phyloP scores from a whole-genome alignment of 306 rosid genomes.

The Begonia loranthoides region DNA sequence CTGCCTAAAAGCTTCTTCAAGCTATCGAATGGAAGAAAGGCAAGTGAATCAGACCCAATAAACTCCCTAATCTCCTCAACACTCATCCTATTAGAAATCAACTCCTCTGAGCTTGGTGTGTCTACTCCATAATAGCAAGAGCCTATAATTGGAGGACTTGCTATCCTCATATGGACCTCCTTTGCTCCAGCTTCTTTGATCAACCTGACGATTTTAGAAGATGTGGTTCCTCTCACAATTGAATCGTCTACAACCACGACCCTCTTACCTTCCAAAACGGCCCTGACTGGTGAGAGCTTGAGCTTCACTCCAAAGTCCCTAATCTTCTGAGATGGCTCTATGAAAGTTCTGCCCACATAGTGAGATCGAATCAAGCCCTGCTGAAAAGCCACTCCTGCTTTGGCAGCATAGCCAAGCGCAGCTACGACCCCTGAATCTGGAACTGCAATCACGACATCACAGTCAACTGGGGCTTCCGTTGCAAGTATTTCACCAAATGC shows the following conservation, averaged over 20 bases:
- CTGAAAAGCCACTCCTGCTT: slow-evolving; percentile 79
- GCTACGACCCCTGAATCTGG: slow-evolving; percentile 91
- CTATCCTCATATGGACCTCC: slow-evolving; percentile 89
- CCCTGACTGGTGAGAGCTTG: slow-evolving; percentile 56
- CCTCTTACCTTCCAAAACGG: slow-evolving; percentile 71
- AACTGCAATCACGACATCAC: slow-evolving; percentile 17
- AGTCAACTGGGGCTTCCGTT: too few relatives aligned
- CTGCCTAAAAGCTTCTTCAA: slow-evolving; percentile 32
- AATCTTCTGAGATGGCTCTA: slow-evolving; percentile 78
- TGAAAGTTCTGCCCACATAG: slow-evolving; percentile 86
- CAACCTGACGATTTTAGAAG: slow-evolving; percentile 74
- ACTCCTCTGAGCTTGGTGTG: slow-evolving; percentile 76
- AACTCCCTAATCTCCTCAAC: slow-evolving; percentile 60
- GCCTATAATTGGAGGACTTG: slow-evolving; percentile 73
- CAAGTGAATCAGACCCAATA: slow-evolving; percentile 73
- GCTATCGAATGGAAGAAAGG: slow-evolving; percentile 56
- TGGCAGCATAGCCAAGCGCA: slow-evolving; percentile 77
- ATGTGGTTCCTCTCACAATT: slow-evolving; percentile 78
- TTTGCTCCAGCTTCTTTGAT: slow-evolving; percentile 77
- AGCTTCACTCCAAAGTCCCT: slow-evolving; percentile 78
- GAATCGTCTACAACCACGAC: slow-evolving; percentile 93
- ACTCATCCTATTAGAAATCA: slow-evolving; percentile 77
- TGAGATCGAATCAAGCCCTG: slow-evolving; percentile 81
- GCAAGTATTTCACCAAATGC: slow-evolving; percentile 16
- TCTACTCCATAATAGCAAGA: slow-evolving; percentile 88